Conservation (phyloP, 805 yeast species). For the Nakazawaea wickerhamii region DNA sequence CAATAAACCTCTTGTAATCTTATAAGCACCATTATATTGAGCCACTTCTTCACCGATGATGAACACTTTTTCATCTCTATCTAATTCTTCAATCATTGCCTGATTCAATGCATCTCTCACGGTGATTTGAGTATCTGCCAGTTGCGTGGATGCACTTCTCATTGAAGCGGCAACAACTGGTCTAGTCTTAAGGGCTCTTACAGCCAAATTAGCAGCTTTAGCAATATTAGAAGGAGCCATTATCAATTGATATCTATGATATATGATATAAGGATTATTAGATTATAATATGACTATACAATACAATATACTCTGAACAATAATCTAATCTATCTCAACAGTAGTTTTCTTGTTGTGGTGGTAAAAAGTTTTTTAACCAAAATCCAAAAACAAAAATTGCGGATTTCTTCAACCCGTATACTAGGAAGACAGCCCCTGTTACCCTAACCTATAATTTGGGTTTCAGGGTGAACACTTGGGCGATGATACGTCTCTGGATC, state of each 20-base stretch:
- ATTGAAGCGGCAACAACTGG: constrained; percentile 23
- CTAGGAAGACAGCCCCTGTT: neutral
- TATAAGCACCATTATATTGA: constrained; percentile 98
- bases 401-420: constrained; percentile 5
- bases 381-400: too few species aligned
- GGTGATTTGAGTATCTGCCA: constrained; percentile 62
- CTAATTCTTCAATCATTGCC: constrained; percentile 96
- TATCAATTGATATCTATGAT: neutral
- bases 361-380: too few species aligned
- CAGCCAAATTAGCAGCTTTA: constrained; percentile 37
- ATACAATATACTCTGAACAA: too few species aligned
- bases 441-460: neutral
- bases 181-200: constrained; percentile 21
- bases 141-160: constrained; percentile 40
- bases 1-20: constrained; percentile 89
- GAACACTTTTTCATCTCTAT: constrained; percentile 90
- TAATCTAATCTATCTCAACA: too few species aligned
- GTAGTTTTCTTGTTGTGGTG: too few species aligned
- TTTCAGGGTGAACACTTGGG: constrained; percentile 36
- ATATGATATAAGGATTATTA: too few species aligned
- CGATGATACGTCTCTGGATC: constrained; percentile 63
- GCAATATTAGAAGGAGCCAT: constrained; percentile 29
- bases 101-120: constrained; percentile 96
- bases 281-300: too few species aligned
- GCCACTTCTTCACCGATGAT: constrained; percentile 99